Evolutionary conservation across 2,329 filamentous ascomycete species (phyloP).

Genomic region (Leptographium galeiforme): DNA sequence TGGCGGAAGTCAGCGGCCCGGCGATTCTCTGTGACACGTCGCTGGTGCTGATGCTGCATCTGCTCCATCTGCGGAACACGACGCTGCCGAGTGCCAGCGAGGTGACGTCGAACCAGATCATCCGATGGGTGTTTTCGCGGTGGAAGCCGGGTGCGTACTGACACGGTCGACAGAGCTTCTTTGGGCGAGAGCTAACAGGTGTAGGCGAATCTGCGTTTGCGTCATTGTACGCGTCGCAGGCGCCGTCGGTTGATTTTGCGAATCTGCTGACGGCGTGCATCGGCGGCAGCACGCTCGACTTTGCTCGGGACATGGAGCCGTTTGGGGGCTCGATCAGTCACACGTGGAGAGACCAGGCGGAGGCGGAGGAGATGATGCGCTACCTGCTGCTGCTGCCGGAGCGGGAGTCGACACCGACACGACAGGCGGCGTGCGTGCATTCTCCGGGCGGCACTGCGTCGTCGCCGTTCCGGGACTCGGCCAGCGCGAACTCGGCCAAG

Average conservation of each 20-base stretch:
- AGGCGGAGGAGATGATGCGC: conserved; percentile 30
- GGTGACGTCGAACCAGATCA: conserved; percentile 54
- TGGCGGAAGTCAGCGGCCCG: conserved; percentile 72
- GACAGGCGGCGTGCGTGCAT: conserved; percentile 1
- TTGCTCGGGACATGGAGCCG: conserved; percentile 19
- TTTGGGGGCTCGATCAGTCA: conserved; percentile 36
- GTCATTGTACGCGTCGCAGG: conserved; percentile 49
- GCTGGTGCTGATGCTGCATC: conserved; percentile 54
- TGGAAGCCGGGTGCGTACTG: conserved; percentile 75
- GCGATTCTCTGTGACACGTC: conserved; percentile 67
- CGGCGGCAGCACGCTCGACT: conserved; percentile 29
- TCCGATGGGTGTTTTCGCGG: conserved; percentile 67
- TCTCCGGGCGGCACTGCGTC: conserved; percentile 1
- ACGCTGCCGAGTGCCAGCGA: conserved; percentile 57
- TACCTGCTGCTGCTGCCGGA: conserved; percentile 43
- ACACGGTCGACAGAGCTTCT: background rate
- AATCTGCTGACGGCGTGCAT: conserved; percentile 58
- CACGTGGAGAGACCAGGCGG: conserved; percentile 29
- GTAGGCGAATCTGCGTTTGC: conserved; percentile 54
- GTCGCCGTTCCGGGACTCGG: conserved; percentile 6
- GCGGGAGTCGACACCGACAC: background rate
- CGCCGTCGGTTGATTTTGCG: conserved; percentile 51
- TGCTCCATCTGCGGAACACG: conserved; percentile 53
- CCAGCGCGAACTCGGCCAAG: conserved; percentile 26
- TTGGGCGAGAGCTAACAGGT: conserved; percentile 2